These are phyloP conservation scores for Phalaenopsis equestris DNA, from an alignment of 106 monocot species.

Conservation along the genomic window DNA sequence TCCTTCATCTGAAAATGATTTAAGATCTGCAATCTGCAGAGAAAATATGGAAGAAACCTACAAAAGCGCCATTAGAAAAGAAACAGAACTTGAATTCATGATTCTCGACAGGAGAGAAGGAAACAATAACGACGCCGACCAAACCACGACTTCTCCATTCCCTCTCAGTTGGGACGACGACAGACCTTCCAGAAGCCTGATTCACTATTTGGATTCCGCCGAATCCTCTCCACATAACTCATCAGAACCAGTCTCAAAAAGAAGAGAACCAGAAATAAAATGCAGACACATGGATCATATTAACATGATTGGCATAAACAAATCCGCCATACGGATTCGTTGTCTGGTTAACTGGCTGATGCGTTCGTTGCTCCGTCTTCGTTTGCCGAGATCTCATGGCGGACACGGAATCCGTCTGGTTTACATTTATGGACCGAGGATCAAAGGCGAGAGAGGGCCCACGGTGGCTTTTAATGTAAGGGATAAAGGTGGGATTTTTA, in stretches of 20 bases:
- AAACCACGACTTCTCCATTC: constrained; percentile 47
- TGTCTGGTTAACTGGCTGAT: constrained; percentile 91
- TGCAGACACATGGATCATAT: constrained; percentile 93
- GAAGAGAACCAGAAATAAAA: constrained; percentile 72
- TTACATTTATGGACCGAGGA: constrained; percentile 83
- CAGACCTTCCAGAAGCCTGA: constrained; percentile 14
- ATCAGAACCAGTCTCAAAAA: constrained; percentile 25
- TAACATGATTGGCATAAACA: constrained; percentile 80
- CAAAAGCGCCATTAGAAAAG: constrained; percentile 83
- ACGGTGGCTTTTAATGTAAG: constrained; percentile 89
- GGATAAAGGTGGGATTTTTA: constrained; percentile 29
- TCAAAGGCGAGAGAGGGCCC: constrained; percentile 87
- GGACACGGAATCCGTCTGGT: constrained; percentile 41
- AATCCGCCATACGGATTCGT: constrained; percentile 60
- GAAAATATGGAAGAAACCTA: constrained; percentile 20
- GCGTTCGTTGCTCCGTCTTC: constrained; percentile 75
- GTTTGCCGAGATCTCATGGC: constrained; percentile 32
- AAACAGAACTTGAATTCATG: constrained; percentile 84
- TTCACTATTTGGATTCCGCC: constrained; percentile 22
- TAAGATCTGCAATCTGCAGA: constrained; percentile 16
- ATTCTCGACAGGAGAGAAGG: constrained; percentile 65
- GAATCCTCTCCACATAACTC: constrained; percentile 25
- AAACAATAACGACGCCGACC: constrained; percentile 32
- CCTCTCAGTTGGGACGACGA: constrained; percentile 49
- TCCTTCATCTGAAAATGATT: neutral